phyloP scores from a whole-genome alignment of 2,329 filamentous ascomycete species.

The Aspergillus texensis region DNA sequence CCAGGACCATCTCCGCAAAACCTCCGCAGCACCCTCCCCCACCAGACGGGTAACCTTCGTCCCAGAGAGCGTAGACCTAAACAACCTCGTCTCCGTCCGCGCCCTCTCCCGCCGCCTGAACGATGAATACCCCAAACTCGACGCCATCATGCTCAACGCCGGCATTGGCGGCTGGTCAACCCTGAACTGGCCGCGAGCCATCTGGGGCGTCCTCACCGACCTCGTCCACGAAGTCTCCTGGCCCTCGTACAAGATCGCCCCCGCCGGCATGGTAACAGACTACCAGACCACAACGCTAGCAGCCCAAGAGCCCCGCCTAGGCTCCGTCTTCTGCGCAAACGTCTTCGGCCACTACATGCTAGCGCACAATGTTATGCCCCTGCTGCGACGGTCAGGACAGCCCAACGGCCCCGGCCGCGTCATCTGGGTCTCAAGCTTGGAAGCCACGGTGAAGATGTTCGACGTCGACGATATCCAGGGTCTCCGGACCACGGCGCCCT shows the following conservation, averaged over 20 bases:
- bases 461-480: constrained; percentile 75
- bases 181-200: constrained; percentile 67
- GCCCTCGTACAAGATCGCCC: constrained; percentile 73
- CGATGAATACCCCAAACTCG: constrained; percentile 66
- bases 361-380: constrained; percentile 74
- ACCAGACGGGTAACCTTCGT: constrained; percentile 53
- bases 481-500: constrained; percentile 64
- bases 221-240: constrained; percentile 71
- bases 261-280: constrained; percentile 57
- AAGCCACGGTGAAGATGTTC: constrained; percentile 64
- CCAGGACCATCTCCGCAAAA: constrained; percentile 60
- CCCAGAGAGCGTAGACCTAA: constrained; percentile 62
- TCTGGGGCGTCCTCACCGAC: constrained; percentile 62
- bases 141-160: constrained; percentile 82
- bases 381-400: constrained; percentile 61
- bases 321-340: constrained; percentile 86
- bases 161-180: constrained; percentile 85
- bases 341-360: constrained; percentile 95
- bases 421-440: constrained; percentile 85
- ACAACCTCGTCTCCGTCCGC: constrained; percentile 58
- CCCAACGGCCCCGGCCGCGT: constrained; percentile 60
- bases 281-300: constrained; percentile 50
- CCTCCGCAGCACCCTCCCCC: constrained; percentile 42
- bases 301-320: constrained; percentile 62
- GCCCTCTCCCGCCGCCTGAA: constrained; percentile 55